Conservation (phyloP, 1,284 basidiomycete genomes). For the Naganishia sp. region DNA sequence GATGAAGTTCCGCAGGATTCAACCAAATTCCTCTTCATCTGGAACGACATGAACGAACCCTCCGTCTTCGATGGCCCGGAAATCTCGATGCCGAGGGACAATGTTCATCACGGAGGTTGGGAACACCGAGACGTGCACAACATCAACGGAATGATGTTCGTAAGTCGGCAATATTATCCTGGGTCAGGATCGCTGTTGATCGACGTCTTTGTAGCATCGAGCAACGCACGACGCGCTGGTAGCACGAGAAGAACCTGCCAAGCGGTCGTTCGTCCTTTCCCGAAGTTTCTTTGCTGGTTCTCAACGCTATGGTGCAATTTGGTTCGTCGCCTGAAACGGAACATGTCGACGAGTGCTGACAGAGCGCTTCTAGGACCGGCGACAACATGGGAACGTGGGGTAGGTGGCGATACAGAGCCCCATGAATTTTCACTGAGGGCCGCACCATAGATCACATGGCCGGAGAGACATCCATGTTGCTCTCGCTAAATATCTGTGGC, state of each 20-base stretch:
- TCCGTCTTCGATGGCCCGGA: slow-evolving; percentile 98
- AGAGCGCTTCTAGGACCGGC: slow-evolving; percentile 62
- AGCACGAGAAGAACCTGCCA: slow-evolving; percentile 70
- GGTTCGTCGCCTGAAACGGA: slow-evolving; percentile 55
- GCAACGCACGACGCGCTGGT: slow-evolving; percentile 80
- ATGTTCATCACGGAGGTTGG: slow-evolving; percentile 85
- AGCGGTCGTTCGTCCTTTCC: slow-evolving; percentile 91
- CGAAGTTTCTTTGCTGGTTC: slow-evolving; percentile 94
- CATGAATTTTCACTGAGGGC: background rate
- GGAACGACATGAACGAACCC: slow-evolving; percentile 99
- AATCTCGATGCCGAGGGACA: slow-evolving; percentile 94
- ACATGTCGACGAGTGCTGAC: background rate
- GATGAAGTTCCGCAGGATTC: slow-evolving; percentile 46
- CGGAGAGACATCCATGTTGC: slow-evolving; percentile 89
- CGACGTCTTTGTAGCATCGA: slow-evolving; percentile 64
- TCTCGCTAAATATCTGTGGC: slow-evolving; percentile 87
- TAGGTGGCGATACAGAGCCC: slow-evolving; percentile 22
- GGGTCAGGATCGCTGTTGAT: slow-evolving; percentile 30
- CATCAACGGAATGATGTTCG: slow-evolving; percentile 56
- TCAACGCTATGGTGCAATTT: slow-evolving; percentile 94
- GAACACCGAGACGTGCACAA: slow-evolving; percentile 85
- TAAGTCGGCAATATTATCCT: slow-evolving; percentile 37
- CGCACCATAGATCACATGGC: slow-evolving; percentile 72
- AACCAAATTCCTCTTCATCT: slow-evolving; percentile 80
- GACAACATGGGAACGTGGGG: slow-evolving; percentile 97